Conservation (phyloP, 352 stramenopile species). For the Pythium vanterpoolii region DNA sequence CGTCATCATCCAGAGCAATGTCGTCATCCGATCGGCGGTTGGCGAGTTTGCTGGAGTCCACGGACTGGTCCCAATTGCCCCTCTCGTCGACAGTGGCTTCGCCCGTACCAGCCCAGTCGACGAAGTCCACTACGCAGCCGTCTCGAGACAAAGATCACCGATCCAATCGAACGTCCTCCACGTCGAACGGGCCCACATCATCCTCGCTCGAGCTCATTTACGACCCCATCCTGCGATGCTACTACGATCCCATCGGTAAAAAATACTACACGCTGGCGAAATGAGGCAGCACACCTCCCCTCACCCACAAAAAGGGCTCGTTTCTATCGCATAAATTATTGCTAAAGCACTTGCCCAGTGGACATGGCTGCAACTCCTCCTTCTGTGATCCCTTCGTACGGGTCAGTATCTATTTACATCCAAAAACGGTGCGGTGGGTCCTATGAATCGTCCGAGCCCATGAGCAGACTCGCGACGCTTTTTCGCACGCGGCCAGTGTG, state of each 20-base stretch:
- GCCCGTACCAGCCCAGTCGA: slow-evolving; percentile 1
- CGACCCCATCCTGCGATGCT: slow-evolving; percentile 79
- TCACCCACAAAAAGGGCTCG: too few species aligned
- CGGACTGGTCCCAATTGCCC: slow-evolving; percentile 47
- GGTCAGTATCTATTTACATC: slow-evolving; percentile 22
- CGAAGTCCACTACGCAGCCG: background rate
- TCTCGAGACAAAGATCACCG: background rate
- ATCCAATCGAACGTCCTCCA: background rate
- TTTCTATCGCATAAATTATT: slow-evolving; percentile 15
- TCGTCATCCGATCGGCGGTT: slow-evolving; percentile 28
- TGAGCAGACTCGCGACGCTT: slow-evolving; percentile 41
- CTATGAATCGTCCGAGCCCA: slow-evolving; percentile 46
- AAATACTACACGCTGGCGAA: slow-evolving; percentile 77
- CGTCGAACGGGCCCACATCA: slow-evolving; percentile 1
- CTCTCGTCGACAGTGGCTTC: slow-evolving; percentile 7
- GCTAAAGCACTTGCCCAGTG: too few species aligned
- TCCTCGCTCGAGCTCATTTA: slow-evolving; percentile 75
- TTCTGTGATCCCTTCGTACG: too few species aligned
- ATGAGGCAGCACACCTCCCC: background rate
- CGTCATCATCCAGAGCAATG: background rate
- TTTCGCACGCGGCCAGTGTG: slow-evolving; percentile 30
- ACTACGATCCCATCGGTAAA: slow-evolving; percentile 74
- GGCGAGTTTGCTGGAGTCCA: slow-evolving; percentile 63
- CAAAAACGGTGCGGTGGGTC: slow-evolving; percentile 5
- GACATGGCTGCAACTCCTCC: too few species aligned